Percentiles rank a stretch among this genome's conserved stretches.
phyloP scores from a whole-genome alignment of 2,329 filamentous ascomycete species.

The Clarireedia hainanense region DNA sequence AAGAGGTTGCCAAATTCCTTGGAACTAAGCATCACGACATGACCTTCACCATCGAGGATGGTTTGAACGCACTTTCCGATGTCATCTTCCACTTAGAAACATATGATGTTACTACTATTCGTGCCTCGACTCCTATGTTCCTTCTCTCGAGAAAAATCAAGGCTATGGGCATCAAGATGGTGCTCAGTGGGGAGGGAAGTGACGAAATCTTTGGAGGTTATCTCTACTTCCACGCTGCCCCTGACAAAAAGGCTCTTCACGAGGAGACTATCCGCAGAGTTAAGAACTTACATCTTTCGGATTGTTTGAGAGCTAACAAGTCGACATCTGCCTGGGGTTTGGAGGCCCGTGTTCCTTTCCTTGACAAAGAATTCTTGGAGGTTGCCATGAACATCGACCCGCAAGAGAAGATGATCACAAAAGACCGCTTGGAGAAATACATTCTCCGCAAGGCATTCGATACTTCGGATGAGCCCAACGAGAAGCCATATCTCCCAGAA shows the following conservation, averaged over 20 bases:
- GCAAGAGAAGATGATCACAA: slow-evolving; percentile 86
- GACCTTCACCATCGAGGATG: slow-evolving; percentile 96
- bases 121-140: slow-evolving; percentile 98
- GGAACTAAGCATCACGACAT: slow-evolving; percentile 98
- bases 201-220: slow-evolving; percentile 99
- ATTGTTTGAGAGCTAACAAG: slow-evolving; percentile 98
- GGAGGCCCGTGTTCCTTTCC: slow-evolving; percentile 93
- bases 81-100: slow-evolving; percentile 98
- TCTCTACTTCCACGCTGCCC: slow-evolving; percentile 95
- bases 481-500: slow-evolving; percentile 83
- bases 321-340: slow-evolving; percentile 97
- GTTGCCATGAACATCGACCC: slow-evolving; percentile 91
- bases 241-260: slow-evolving; percentile 87
- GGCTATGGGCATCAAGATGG: slow-evolving; percentile 99
- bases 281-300: slow-evolving; percentile 93
- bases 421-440: slow-evolving; percentile 77
- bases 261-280: slow-evolving; percentile 88
- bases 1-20: slow-evolving; percentile 91
- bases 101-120: slow-evolving; percentile 97
- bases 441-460: slow-evolving; percentile 97
- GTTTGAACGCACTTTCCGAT: slow-evolving; percentile 90
- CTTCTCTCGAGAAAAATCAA: slow-evolving; percentile 97
- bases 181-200: slow-evolving; percentile 89
- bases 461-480: slow-evolving; percentile 74
- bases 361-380: slow-evolving; percentile 96